A percentile compares a stretch with the other conserved stretches of the same genome.
Evolutionary conservation across 441 rosid genomes (phyloP).

Genomic region (Mallotus repandus): DNA sequence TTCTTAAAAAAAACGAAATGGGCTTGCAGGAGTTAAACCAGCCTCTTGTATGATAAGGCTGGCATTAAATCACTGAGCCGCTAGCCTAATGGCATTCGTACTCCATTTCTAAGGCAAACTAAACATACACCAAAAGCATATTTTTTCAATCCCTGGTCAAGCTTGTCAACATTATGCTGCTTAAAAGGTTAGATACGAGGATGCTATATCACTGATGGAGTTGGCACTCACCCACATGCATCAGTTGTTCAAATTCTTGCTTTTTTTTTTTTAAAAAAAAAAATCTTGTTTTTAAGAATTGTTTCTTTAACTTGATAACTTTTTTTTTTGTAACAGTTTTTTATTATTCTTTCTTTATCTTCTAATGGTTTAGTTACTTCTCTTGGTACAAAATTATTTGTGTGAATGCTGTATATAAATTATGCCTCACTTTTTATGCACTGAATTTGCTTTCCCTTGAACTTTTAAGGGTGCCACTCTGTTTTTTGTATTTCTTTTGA

Average conservation of each 20-base stretch:
- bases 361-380: not conserved
- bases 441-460: not conserved
- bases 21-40: too few relatives aligned
- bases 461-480: not conserved
- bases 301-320: too few relatives aligned
- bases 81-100: not conserved
- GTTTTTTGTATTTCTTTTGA: not conserved
- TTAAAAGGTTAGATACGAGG: too few relatives aligned
- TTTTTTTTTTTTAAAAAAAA: too few relatives aligned
- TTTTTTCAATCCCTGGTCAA: not conserved
- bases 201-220: not conserved
- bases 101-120: not conserved
- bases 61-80: too few relatives aligned
- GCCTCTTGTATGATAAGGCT: not conserved
- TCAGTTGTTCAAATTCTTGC: not conserved
- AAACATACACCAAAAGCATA: not conserved
- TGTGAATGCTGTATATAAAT: not conserved
- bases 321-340: too few relatives aligned
- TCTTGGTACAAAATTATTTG: not conserved
- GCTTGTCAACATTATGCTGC: too few relatives aligned
- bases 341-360: not conserved
- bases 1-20: too few relatives aligned
- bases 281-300: too few relatives aligned
- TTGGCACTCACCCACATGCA: not conserved
- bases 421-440: not conserved